These are phyloP conservation scores for Heliamphora pulchella DNA, from an alignment of 179 eudicot species.

Conservation along the genomic window DNA sequence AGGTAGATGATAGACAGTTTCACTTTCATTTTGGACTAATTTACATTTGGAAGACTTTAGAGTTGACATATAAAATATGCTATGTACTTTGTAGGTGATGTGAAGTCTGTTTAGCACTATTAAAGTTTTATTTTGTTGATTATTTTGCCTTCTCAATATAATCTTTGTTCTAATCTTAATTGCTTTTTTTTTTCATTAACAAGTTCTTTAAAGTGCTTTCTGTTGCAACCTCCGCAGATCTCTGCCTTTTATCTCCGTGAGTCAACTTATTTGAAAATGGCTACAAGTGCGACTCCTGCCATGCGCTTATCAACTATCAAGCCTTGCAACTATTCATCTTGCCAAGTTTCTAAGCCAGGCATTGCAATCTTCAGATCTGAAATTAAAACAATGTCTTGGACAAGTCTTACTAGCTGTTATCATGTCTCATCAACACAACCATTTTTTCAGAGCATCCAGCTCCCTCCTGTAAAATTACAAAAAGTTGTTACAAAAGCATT, in stretches of 20 bases:
- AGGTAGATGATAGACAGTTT: too few species aligned
- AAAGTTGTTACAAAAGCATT: conserved; percentile 52
- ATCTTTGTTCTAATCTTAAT: neutral
- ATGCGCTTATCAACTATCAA: conserved; percentile 40
- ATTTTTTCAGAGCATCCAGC: conserved; percentile 29
- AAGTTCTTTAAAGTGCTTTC: neutral
- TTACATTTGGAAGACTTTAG: neutral
- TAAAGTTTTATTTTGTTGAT: neutral
- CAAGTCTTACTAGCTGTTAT: conserved; percentile 49
- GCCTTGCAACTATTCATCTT: conserved; percentile 38
- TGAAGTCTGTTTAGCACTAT: neutral
- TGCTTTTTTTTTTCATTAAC: neutral
- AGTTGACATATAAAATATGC: neutral
- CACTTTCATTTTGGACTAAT: neutral
- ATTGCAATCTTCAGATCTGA: conserved; percentile 34
- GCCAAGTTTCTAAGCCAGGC: conserved; percentile 34
- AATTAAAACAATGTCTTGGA: conserved; percentile 32
- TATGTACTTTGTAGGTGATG: neutral
- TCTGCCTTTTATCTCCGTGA: neutral
- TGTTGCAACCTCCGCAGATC: conserved; percentile 16
- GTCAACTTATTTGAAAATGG: conserved; percentile 40
- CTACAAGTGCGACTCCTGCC: conserved; percentile 49
- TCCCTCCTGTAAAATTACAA: conserved; percentile 27
- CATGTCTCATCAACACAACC: conserved; percentile 38
- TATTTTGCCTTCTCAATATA: neutral